Percentiles rank a stretch among this genome's conserved stretches.
Evolutionary conservation across 2,329 filamentous ascomycete species (phyloP).

Genomic region (Madurella mycetomatis): DNA sequence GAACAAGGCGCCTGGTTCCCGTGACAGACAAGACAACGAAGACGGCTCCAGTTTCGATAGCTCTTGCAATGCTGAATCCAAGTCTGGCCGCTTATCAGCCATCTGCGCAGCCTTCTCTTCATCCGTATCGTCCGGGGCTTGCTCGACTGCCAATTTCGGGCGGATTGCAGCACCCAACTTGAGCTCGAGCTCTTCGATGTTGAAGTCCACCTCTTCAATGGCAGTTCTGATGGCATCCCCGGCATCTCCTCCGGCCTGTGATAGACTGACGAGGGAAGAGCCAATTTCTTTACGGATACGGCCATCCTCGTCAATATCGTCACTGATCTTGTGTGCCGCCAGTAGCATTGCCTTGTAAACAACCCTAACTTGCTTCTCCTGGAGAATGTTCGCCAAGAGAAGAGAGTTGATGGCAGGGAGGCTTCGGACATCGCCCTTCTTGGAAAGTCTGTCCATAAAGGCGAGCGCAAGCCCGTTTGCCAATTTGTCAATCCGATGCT

Average conservation of each 20-base stretch:
- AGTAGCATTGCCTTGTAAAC: conserved; percentile 62
- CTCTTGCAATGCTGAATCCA: conserved; percentile 38
- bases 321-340: conserved; percentile 54
- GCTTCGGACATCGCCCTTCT: conserved; percentile 53
- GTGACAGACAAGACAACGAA: conserved; percentile 48
- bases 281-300: conserved; percentile 60
- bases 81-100: conserved; percentile 33
- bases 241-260: conserved; percentile 53
- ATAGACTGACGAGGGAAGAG: conserved; percentile 61
- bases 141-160: conserved; percentile 47
- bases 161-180: conserved; percentile 68
- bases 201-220: conserved; percentile 62
- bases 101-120: conserved; percentile 39
- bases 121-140: conserved; percentile 42
- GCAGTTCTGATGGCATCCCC: conserved; percentile 63
- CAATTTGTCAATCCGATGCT: conserved; percentile 66
- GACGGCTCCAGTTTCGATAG: conserved; percentile 30
- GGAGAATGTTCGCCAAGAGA: conserved; percentile 56
- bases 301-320: conserved; percentile 50
- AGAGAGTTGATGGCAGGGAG: conserved; percentile 59
- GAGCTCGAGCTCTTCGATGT: conserved; percentile 71
- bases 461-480: conserved; percentile 68
- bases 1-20: conserved; percentile 49
- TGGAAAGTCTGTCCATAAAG: conserved; percentile 56
- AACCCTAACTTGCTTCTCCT: conserved; percentile 58